Evolutionary conservation across 2,329 filamentous ascomycete genomes (phyloP).

Genomic region (Seiridium unicorne): DNA sequence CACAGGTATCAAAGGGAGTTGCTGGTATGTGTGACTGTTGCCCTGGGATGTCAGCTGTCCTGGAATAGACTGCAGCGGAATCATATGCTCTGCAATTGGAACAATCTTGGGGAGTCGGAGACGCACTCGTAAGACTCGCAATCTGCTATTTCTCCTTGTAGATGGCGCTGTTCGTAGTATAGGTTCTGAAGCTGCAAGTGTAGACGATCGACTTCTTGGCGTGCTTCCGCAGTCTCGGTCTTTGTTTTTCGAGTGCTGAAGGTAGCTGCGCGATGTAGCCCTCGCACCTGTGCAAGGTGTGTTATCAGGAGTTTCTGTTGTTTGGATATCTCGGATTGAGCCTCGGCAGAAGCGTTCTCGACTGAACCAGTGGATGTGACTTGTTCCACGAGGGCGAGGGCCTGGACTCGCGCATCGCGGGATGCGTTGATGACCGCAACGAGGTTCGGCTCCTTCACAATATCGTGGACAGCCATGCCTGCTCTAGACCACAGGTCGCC

Average conservation of each 20-base stretch:
- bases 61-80: no score
- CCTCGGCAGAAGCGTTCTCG: slow-evolving; percentile 42
- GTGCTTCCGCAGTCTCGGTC: slow-evolving; percentile 77
- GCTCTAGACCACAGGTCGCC: not conserved
- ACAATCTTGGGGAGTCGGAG: not conserved
- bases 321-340: slow-evolving; percentile 62
- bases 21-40: slow-evolving; percentile 77
- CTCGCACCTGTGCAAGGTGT: slow-evolving; percentile 76
- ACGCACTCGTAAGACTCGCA: slow-evolving; percentile 90
- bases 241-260: slow-evolving; percentile 84
- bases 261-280: slow-evolving; percentile 78
- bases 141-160: slow-evolving; percentile 84
- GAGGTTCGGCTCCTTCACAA: slow-evolving; percentile 65
- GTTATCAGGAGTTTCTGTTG: slow-evolving; percentile 80
- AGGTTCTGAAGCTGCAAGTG: slow-evolving; percentile 94
- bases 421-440: slow-evolving; percentile 69
- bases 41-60: not conserved
- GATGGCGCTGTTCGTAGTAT: slow-evolving; percentile 91
- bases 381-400: slow-evolving; percentile 60
- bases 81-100: no score
- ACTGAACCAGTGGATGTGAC: slow-evolving; percentile 44
- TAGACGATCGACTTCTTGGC: slow-evolving; percentile 86
- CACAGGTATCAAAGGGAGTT: slow-evolving; percentile 78
- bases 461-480: slow-evolving; percentile 52
- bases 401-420: slow-evolving; percentile 70